Evolutionary conservation across 2,329 filamentous ascomycete genomes (phyloP).

Genomic region (Huntiella bhutanensis): DNA sequence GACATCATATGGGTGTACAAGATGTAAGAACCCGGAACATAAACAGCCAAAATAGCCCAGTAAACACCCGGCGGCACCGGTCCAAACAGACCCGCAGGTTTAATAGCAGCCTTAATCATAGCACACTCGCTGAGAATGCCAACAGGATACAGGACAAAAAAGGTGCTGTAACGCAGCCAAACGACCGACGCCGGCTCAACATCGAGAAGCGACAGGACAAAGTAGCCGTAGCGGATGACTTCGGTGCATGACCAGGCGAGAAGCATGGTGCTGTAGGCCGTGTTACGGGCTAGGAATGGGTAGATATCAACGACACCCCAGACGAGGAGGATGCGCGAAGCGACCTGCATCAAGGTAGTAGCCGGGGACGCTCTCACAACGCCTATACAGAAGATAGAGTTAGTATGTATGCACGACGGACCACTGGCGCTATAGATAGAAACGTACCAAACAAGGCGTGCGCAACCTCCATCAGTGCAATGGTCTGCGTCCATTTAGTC

Average conservation of each 20-base stretch:
- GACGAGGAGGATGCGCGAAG: slow-evolving; percentile 70
- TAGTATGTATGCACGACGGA: not conserved
- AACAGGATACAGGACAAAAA: slow-evolving; percentile 80
- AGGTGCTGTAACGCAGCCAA: slow-evolving; percentile 82
- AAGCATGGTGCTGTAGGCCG: slow-evolving; percentile 60
- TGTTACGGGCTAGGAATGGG: slow-evolving; percentile 40
- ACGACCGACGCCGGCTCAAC: slow-evolving; percentile 45
- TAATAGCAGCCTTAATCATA: slow-evolving; percentile 54
- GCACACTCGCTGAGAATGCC: slow-evolving; percentile 77
- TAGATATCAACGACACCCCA: slow-evolving; percentile 68
- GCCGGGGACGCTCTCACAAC: slow-evolving; percentile 68
- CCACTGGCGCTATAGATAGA: not conserved
- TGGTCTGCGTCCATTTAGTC: slow-evolving; percentile 63
- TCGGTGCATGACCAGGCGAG: slow-evolving; percentile 80
- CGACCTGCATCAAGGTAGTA: slow-evolving; percentile 81
- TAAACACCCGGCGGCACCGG: slow-evolving; percentile 37
- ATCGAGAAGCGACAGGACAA: slow-evolving; percentile 52
- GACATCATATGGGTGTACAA: slow-evolving; percentile 90
- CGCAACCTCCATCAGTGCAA: slow-evolving; percentile 64
- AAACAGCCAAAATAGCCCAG: slow-evolving; percentile 48
- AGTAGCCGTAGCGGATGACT: slow-evolving; percentile 84
- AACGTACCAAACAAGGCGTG: slow-evolving; percentile 57
- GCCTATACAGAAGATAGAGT: slow-evolving; percentile 27
- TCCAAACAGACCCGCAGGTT: slow-evolving; percentile 31
- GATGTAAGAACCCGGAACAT: slow-evolving; percentile 67